phyloP scores from a whole-genome alignment of 148 eudicot species.

The Amaranthus hypochondriacus region DNA sequence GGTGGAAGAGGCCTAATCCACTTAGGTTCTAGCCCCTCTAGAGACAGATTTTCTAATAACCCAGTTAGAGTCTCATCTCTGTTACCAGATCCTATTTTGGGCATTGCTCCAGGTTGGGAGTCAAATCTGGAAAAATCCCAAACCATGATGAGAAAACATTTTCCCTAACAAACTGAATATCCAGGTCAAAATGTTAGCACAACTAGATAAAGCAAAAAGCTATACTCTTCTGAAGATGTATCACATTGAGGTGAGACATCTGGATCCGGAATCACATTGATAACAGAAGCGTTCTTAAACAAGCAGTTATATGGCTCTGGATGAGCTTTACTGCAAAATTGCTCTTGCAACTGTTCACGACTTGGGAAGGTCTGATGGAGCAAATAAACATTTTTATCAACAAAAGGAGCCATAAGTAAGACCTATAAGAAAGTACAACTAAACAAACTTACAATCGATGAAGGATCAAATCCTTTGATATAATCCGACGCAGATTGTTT shows the following conservation, averaged over 20 bases:
- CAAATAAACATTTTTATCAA: not conserved
- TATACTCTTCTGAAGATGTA: conserved; percentile 71
- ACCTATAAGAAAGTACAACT: not conserved
- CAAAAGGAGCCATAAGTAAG: not conserved
- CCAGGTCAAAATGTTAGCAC: not conserved
- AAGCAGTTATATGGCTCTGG: conserved; percentile 50
- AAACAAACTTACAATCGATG: conserved; percentile 57
- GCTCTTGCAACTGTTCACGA: conserved; percentile 69
- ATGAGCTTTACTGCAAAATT: conserved; percentile 44
- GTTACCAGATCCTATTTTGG: conserved; percentile 84
- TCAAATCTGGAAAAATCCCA: conserved; percentile 56
- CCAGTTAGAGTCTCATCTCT: conserved; percentile 67
- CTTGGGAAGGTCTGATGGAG: conserved; percentile 52
- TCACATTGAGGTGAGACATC: conserved; percentile 72
- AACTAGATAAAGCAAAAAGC: conserved; percentile 7
- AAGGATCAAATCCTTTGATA: conserved; percentile 60
- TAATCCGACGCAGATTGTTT: conserved; percentile 61
- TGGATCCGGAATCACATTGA: conserved; percentile 86
- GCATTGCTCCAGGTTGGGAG: conserved; percentile 60
- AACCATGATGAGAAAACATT: not conserved
- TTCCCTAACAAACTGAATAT: not conserved
- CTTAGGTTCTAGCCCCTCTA: conserved; percentile 74
- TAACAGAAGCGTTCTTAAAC: conserved; percentile 54
- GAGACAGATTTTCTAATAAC: conserved; percentile 52
- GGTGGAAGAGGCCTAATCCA: conserved; percentile 97